Evolutionary conservation across 768 basidiomycete genomes (phyloP), one percentile per base, ranked within the genome.

Genomic region (Pulveroboletus frians): DNA sequence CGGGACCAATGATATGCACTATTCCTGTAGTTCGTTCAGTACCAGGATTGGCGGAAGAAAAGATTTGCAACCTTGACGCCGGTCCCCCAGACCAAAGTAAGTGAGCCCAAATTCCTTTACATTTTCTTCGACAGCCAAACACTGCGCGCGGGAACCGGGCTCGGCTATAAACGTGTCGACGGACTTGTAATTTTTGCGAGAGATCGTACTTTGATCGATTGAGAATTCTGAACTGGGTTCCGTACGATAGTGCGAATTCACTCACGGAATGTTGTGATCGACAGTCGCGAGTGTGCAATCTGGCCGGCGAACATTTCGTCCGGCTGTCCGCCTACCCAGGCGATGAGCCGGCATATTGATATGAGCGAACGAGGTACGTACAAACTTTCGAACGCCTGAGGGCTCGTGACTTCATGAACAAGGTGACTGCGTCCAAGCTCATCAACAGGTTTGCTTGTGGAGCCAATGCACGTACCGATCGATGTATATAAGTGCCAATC

Each of bases 401-500:
- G 92, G 49, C 84, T 88, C n/a, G 92, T 93, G 45, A 94, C 92
- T 74, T 93, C 92, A 58, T 93, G 91, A 20, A 95, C 88, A 31
- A 80, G 72, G 58, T 80, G 79, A 50, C 79, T 73, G 45, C 23
- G 11, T 18, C 26, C 20, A 41, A 44, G 40, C 18, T 54, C 48
- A 17, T 45, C 20, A 41, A 29, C 11, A 14, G 11, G 20, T 39
- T 34, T 15, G 18, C 20, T 32, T 15, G 21, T 14, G n/a, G 42
- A 21, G 17, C 9, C 5, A 8, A 30, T 15, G 2, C 20, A 56
- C 72, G 45, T 68, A 85, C 85, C 85, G 77, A 71, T 88, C 85
- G 54, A 88, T 92, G 69, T 92, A 92, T 57, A 92, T 76, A 47
- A 92, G 77, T 6, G 88, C 83, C 41, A 86, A 74, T 41, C 87